Evolutionary conservation across 331 rosid species (phyloP), one percentile per base, ranked within the genome.

Genomic region (Rosa hybrid): DNA sequence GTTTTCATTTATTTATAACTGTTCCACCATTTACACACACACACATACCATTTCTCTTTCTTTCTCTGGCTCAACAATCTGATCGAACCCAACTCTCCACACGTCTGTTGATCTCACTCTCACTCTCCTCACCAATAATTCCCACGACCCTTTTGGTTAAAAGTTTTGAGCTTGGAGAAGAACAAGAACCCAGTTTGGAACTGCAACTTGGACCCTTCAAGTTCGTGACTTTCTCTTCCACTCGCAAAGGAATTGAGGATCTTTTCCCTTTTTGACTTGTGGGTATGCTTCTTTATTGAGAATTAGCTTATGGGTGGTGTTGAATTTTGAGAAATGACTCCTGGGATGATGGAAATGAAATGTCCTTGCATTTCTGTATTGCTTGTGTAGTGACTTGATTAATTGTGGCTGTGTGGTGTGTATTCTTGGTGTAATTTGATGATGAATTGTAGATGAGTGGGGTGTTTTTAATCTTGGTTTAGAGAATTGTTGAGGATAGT

Each of bases 51-150:
- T 34, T 34, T 34, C 39, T 34, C 39, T 34, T 34, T 78, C 30
- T 0, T 30, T 30, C 59, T 53, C 64, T n/a, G 49, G 49, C 76
- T 83, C 23, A 73, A 42, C 63, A 78, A 75, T 82, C 83, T 71
- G 88, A 82, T 78, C 75, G 64, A 71, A 63, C 20, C 73, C 77
- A 59, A 59, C 30, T 59, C 34, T 18, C 62, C 25, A 56, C 62
- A 56, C 34, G 25, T 21, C 16, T 44, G 65, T 9, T 46, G 88
- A 88, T 89, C 94, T 85, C 88, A 73, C 83, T 76, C 77, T 74
- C 42, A 57, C 44, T 67, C 49, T 71, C 67, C n/a, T 74, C 65
- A 68, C 51, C 78, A n/a, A 54, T 8, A 57, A 81, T 84, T 77
- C 6, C 5, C 46, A 10, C 30, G 11, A 49, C 49, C 51, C 68